Evolutionary conservation across 75 land plant species (phyloP), one percentile per base, ranked within the genome.

Genomic region (Ceratopteris richardii): DNA sequence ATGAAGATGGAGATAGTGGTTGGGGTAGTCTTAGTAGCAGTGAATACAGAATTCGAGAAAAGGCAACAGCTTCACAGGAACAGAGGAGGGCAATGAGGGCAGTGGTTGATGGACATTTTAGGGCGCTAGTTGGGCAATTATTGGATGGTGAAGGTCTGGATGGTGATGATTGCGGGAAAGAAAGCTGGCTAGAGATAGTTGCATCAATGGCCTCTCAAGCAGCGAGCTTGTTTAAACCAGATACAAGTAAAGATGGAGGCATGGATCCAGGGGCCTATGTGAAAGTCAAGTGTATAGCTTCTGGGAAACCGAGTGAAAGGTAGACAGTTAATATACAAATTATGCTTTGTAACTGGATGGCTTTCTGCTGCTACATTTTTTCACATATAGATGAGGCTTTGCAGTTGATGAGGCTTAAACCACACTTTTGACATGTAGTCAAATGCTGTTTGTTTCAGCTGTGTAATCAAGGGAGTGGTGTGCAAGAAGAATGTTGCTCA

Each of bases 211-310:
- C 98, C 25, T 81, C 81, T 82, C 87, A 93, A 70, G 94, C 94
- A 59, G 98, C 95, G 31, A 81, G 65, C 51, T 73, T 76, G 67
- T 82, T 93, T 47, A 88, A 78, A 39, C 90, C 98, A 59, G 88
- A 93, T 58, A 92, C 92, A 42, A 82, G 86, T 54, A 80, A 56
- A 51, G 95, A 84, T 50, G 90, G 87, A 29, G 81, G 87, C 60
- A 93, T 93, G 98, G 98, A 93, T 72, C 98, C 98, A 0, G 87
- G 72, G 14, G 81, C 72, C 27, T 88, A 93, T 75, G 98, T 93
- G 42, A 93, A 93, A 64, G 83, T 93, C 29, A 93, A 88, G 65
- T 85, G 98, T 53, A 56, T 88, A 46, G 80, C 84, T 27, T 73
- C 87, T 51, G 95, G 98, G 36, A 66, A 24, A 55, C 86, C 82